Evolutionary conservation across 2,329 filamentous ascomycete genomes (phyloP), one percentile per base, ranked within the genome.

Genomic region (Teratosphaeria epicoccoides): DNA sequence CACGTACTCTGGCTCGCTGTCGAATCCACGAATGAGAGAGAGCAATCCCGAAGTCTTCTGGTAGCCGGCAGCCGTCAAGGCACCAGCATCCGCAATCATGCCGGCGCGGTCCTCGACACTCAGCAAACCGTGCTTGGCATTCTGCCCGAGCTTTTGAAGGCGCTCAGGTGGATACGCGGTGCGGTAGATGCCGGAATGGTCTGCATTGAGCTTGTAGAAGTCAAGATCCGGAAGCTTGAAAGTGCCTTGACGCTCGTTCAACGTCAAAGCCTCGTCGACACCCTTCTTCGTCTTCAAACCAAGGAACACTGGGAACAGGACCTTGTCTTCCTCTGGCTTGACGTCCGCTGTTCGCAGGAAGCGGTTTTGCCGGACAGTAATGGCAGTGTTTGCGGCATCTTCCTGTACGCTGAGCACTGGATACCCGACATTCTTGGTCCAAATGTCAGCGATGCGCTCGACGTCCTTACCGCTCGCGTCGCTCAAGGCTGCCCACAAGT

Each of bases 171-270:
- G 78, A 73, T 97, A 97, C 0, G 84, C 87, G 0, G 90, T 96
- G 54, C 91, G 83, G 75, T 94, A 97, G 57, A 96, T 84, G 58
- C 87, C 87, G 22, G 88, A 90, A 70, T 96, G 91, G 66, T 96
- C 89, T 14, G 91, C 89, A 66, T 97, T 97, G 55, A 97, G 75
- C 77, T 97, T 97, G 82, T 86, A 97, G 73, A 97, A 96, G 63
- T 95, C 88, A 49, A 84, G 73, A 63, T 85, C 81, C 20, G 85
- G 80, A 24, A 96, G 68, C 71, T 88, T 83, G 73, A 94, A 88
- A 55, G 83, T 80, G 46, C 76, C 78, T 70, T 95, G 88, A 37
- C 91, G 84, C 57, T 82, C 76, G 57, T 74, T 74, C 40, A 95
- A 75, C 14, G 88, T 86, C 37, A 90, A 73, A 37, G 83, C 78